phyloP scores from a whole-genome alignment of 768 basidiomycete species.

The Boletus patriciae region DNA sequence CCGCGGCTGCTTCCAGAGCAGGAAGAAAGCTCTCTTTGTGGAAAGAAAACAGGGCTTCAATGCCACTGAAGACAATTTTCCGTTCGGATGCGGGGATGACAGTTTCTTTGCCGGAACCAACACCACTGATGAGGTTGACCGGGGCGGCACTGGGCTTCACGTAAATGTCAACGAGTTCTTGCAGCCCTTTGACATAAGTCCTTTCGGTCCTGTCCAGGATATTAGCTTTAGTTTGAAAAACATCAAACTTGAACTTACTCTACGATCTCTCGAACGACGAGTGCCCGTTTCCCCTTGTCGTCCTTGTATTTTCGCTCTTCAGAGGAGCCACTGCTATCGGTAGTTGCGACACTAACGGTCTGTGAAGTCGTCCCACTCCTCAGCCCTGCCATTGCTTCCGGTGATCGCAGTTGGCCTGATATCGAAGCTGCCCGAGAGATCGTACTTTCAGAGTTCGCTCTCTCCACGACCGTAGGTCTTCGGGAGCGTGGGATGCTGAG shows the following conservation, averaged over 20 bases:
- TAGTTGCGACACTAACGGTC: constrained; percentile 71
- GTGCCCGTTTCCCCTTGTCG: constrained; percentile 80
- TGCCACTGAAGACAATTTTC: constrained; percentile 86
- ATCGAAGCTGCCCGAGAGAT: constrained; percentile 50
- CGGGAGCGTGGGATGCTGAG: constrained; percentile 48
- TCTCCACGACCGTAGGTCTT: constrained; percentile 67
- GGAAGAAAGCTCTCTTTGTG: constrained; percentile 93
- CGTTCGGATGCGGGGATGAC: constrained; percentile 84
- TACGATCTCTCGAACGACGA: constrained; percentile 88
- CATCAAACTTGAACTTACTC: constrained; percentile 52
- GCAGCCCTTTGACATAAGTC: constrained; percentile 91
- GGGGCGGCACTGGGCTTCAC: constrained; percentile 79
- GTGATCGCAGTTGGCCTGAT: constrained; percentile 60
- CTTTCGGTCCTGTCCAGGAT: constrained; percentile 73
- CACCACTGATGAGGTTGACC: constrained; percentile 67
- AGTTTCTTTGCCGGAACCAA: constrained; percentile 76
- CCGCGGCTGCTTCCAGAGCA: constrained; percentile 77
- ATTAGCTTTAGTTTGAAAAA: constrained; percentile 10
- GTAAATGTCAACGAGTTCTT: constrained; percentile 94
- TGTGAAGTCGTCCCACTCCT: constrained; percentile 61
- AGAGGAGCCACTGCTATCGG: constrained; percentile 67
- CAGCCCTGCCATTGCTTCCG: constrained; percentile 59
- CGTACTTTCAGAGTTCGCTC: constrained; percentile 44
- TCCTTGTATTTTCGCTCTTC: constrained; percentile 92
- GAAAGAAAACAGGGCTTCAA: constrained; percentile 89